Conservation (phyloP, 371 early-diverging fungal species). For the Syncephalastrum monosporum region DNA sequence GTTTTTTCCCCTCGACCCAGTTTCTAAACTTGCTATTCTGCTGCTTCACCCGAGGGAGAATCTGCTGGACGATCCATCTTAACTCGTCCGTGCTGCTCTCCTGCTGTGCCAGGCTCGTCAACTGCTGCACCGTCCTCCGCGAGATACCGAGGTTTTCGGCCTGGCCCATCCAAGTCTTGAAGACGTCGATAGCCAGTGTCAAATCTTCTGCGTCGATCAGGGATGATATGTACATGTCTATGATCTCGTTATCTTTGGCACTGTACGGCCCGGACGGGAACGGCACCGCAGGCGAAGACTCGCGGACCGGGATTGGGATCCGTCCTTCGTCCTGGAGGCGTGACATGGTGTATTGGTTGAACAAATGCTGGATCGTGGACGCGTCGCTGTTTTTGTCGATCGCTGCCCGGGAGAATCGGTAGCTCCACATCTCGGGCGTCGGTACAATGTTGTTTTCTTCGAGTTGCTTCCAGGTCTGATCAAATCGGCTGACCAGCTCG, state of each 20-base stretch:
- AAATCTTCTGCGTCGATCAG: slow-evolving; percentile 40
- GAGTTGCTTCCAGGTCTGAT: background rate
- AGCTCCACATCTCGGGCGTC: too few species aligned
- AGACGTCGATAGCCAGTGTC: slow-evolving; percentile 39
- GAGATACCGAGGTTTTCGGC: background rate
- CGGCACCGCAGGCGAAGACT: slow-evolving; percentile 27
- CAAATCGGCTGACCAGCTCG: background rate
- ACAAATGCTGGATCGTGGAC: slow-evolving; percentile 20
- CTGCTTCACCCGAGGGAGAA: slow-evolving; percentile 11
- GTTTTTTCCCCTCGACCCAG: background rate
- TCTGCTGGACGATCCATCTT: slow-evolving; percentile 11
- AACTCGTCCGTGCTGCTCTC: slow-evolving; percentile 15
- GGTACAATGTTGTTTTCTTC: background rate
- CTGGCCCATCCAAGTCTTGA: slow-evolving; percentile 31
- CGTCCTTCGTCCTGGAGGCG: slow-evolving; percentile 37
- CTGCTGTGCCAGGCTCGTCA: slow-evolving; percentile 15
- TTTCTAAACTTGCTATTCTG: slow-evolving; percentile 13
- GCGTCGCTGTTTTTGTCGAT: slow-evolving; percentile 1
- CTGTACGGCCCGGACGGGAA: slow-evolving; percentile 49
- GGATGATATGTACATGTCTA: slow-evolving; percentile 36
- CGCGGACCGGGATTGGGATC: slow-evolving; percentile 43
- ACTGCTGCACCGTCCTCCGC: slow-evolving; percentile 3
- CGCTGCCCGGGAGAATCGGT: background rate
- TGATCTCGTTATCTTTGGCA: slow-evolving; percentile 35
- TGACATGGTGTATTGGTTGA: slow-evolving; percentile 44